Evolutionary conservation across 1,284 basidiomycete species (phyloP), one percentile per base, ranked within the genome.

Genomic region (Puccinia horiana): DNA sequence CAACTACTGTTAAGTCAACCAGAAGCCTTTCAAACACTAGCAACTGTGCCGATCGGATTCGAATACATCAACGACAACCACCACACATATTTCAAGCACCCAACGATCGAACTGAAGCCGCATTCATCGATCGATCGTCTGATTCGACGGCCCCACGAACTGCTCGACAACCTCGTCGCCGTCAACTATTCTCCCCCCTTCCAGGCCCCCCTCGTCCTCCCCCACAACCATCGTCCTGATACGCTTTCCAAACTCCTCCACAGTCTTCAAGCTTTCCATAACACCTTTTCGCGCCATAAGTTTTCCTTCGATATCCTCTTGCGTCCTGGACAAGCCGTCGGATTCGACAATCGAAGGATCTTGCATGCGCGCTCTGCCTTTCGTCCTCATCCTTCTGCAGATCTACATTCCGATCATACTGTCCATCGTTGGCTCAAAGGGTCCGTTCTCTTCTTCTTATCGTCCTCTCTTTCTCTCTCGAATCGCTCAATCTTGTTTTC

Each of bases 101-200:
- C 92, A 0, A 94, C 94, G 1, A 92, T 98, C 85, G 90, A 94
- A 84, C 89, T 94, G 29, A 88, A 88, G 0, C 86, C 69, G 70
- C 65, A 58, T 0, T 44, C 79, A 0, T n/a, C 63, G 0, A 84
- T 82, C 63, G 81, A 83, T 18, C 6, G 40, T 79, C 49, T 65
- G 18, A 76, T 83, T 18, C 69, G 61, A 26, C 37, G 56, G 0
- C 69, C 69, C 0, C 37, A 77, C 82, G 83, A 29, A 76, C 82
- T 40, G 58, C 65, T 78, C 83, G 84, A 61, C 76, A 81, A 47
- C 63, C 1, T 94, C 83, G 88, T 88, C 61, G 90, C 91, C 83
- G 90, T 98, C 86, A 97, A 96, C 88, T 98, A 97, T 88, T 93
- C 93, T 4, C 96, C 96, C 0, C 96, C 96, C 0, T 99, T 98